These are phyloP conservation scores for Ambrosiella cleistominuta DNA, from an alignment of 2,329 filamentous ascomycete species.

Conservation along the genomic window DNA sequence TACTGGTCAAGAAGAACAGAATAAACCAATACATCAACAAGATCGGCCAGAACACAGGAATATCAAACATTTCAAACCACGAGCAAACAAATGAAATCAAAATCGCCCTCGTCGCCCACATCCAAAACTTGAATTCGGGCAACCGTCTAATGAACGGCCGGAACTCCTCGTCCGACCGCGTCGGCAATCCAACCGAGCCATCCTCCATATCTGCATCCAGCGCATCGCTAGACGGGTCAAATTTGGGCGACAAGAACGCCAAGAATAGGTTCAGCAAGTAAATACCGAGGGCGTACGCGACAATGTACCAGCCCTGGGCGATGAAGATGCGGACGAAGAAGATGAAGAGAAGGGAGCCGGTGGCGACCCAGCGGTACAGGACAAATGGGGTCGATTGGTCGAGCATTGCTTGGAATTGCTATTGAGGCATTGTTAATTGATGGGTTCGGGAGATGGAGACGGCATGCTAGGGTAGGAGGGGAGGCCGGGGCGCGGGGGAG, in stretches of 20 bases:
- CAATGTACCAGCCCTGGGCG: slow-evolving; percentile 97
- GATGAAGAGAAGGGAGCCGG: slow-evolving; percentile 52
- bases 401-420: slow-evolving; percentile 89
- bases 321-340: slow-evolving; percentile 84
- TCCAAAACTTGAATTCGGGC: slow-evolving; percentile 99
- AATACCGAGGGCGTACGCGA: slow-evolving; percentile 93
- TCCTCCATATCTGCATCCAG: slow-evolving; percentile 94
- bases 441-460: not conserved
- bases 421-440: slow-evolving; percentile 11
- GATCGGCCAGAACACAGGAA: slow-evolving; percentile 98
- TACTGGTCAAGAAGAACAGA: slow-evolving; percentile 86
- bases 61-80: slow-evolving; percentile 87
- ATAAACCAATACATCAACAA: slow-evolving; percentile 98
- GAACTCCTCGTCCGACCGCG: slow-evolving; percentile 95
- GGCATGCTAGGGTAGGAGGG: not conserved
- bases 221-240: slow-evolving; percentile 84
- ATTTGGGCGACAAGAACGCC: slow-evolving; percentile 94
- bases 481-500: not conserved
- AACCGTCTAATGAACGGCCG: slow-evolving; percentile 88
- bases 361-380: slow-evolving; percentile 77
- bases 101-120: slow-evolving; percentile 79
- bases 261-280: slow-evolving; percentile 99
- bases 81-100: slow-evolving; percentile 69
- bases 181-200: slow-evolving; percentile 69
- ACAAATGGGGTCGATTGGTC: slow-evolving; percentile 86